Percentiles rank a stretch among this genome's conserved stretches.
phyloP scores from a whole-genome alignment of 2,329 filamentous ascomycete species.

The Pseudocercospora crystallina region DNA sequence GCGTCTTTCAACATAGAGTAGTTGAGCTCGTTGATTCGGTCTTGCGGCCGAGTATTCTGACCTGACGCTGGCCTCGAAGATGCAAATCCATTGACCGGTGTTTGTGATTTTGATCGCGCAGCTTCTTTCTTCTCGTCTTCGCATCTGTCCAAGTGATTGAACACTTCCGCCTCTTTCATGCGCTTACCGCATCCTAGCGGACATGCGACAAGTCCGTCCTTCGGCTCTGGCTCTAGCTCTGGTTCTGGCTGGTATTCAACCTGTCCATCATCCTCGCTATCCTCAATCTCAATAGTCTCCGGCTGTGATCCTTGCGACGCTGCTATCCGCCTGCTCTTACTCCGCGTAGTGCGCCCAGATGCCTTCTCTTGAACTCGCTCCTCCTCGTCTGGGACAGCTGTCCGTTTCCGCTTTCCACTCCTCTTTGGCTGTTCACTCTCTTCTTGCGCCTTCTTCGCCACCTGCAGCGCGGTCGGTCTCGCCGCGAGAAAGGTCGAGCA shows the following conservation, averaged over 20 bases:
- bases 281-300: slow-evolving; percentile 35
- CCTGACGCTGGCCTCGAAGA: slow-evolving; percentile 17
- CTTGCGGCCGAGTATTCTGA: slow-evolving; percentile 43
- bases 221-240: slow-evolving; percentile 43
- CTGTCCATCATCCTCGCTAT: slow-evolving; percentile 44
- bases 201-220: slow-evolving; percentile 77
- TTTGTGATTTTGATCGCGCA: slow-evolving; percentile 22
- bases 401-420: slow-evolving; percentile 55
- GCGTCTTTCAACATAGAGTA: slow-evolving; percentile 84
- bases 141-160: slow-evolving; percentile 74
- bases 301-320: slow-evolving; percentile 31
- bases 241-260: slow-evolving; percentile 30
- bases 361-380: slow-evolving; percentile 27
- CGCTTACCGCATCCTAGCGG: slow-evolving; percentile 72
- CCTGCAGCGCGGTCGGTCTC: slow-evolving; percentile 60
- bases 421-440: slow-evolving; percentile 20
- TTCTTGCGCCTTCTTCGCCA: slow-evolving; percentile 52
- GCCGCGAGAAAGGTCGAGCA: slow-evolving; percentile 74
- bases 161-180: slow-evolving; percentile 79
- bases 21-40: slow-evolving; percentile 76
- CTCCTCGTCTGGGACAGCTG: slow-evolving; percentile 32
- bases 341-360: slow-evolving; percentile 38
- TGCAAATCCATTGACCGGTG: slow-evolving; percentile 18
- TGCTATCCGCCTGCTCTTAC: slow-evolving; percentile 36
- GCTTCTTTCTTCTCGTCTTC: slow-evolving; percentile 41